Base-by-base conservation (phyloP, 192 early-diverging fungal genomes). In the Coemansia sp. region DNA sequence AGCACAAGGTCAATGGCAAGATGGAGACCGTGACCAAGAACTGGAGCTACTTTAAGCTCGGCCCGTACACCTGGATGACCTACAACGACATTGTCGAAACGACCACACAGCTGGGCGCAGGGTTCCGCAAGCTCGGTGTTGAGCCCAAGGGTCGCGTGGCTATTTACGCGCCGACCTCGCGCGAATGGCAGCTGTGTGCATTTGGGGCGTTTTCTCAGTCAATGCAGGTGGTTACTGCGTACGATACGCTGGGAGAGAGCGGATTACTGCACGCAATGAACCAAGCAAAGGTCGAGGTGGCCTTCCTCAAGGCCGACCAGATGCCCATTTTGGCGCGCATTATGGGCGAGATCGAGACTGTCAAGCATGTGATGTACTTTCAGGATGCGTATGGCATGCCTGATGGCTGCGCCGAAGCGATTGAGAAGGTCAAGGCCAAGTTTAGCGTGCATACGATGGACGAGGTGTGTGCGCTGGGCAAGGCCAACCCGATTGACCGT, bases 231-330 rank as follows among this genome's bases (percentile, higher is more conserved):
- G 87, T 89, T 37, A 96, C 94, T 22, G 90, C 92, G 21, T 90
- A 89, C 66, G 88, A 89, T 54, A 93, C 93, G 45, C 84, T 96
- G 43, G 94, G 92, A 27, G 88, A 89, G 63, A 88, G 92, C 17
- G 92, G 93, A 53, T 86, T 95, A 43, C 53, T 84, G 52, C 93
- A 90, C 67, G 93, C 94, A 9, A 86, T 95, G 76, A 88, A 91
- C 66, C 89, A 96, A 73, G 79, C 89, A 35, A 89, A 88, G 69
- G 86, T 89, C 23, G 61, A 65, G 6, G 83, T 85, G 37, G 79
- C 90, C 58, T 91, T 91, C 65, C 51, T 78, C 7, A 75, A 82
- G 50, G 75, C 85, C 17, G 86, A 88, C 50, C 65, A 75, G 14
- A 59, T 91, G 63, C 81, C 62, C 1, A 49, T 83, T 81, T 92